phyloP scores from a whole-genome alignment of 139 green algal genomes.

The Limnomonas spitsbergensis region DNA sequence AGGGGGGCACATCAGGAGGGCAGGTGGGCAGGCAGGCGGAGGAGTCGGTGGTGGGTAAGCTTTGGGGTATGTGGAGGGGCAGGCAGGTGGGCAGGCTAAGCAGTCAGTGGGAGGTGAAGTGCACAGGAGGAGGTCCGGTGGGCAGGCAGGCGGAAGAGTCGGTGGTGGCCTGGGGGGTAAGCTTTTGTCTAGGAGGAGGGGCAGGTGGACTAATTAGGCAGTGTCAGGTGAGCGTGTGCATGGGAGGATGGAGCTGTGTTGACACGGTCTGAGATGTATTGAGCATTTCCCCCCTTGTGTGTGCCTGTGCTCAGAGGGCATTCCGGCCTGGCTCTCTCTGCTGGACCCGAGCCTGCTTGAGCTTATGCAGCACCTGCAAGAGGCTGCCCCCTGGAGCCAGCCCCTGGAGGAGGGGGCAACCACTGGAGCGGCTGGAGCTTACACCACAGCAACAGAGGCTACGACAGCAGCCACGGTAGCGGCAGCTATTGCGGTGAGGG shows the following conservation, averaged over 20 bases:
- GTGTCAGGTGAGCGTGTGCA: neutral
- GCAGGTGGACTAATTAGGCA: neutral
- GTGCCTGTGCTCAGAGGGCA: neutral
- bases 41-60: neutral
- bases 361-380: neutral
- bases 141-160: neutral
- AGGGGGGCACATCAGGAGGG: too few species aligned
- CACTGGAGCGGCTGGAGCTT: too few species aligned
- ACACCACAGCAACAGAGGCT: too few species aligned
- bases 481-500: too few species aligned
- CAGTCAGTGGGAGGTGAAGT: too few species aligned
- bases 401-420: too few species aligned
- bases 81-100: too few species aligned
- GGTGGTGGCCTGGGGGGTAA: neutral
- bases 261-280: too few species aligned
- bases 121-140: too few species aligned
- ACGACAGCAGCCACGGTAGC: neutral
- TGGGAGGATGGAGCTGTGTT: neutral
- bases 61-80: neutral
- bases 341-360: neutral
- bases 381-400: neutral
- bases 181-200: neutral
- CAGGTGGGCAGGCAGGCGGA: too few species aligned
- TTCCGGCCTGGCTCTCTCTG: neutral
- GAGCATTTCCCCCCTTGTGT: neutral